Evolutionary conservation across 1,284 basidiomycete species (phyloP).

Genomic region (Ceratorhiza oryzae-sativae): DNA sequence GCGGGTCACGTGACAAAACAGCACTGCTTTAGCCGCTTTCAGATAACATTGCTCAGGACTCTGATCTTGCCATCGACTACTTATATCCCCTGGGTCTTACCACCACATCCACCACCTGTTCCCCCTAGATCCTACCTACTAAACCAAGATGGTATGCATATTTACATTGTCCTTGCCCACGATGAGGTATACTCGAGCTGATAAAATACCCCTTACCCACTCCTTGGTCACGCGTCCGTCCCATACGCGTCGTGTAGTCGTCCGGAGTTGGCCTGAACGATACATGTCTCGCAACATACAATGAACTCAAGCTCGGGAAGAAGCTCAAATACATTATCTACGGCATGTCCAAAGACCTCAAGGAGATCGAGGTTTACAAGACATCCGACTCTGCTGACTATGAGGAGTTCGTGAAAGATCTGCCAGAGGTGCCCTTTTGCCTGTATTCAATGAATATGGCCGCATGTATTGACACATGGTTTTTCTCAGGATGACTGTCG

Average conservation of each 20-base stretch:
- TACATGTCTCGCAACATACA: slow-evolving; percentile 23
- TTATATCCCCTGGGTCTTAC: slow-evolving; percentile 9
- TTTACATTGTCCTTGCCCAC: background rate
- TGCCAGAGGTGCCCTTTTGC: slow-evolving; percentile 65
- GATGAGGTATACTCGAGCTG: background rate
- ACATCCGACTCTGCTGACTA: slow-evolving; percentile 61
- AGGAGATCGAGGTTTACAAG: slow-evolving; percentile 40
- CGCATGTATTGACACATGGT: background rate
- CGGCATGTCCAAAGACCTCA: slow-evolving; percentile 14
- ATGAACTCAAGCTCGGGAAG: slow-evolving; percentile 42
- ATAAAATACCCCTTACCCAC: slow-evolving; percentile 34
- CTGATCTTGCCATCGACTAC: slow-evolving; percentile 23
- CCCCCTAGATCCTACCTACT: slow-evolving; percentile 7
- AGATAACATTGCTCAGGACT: slow-evolving; percentile 2
- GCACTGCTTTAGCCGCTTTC: slow-evolving; percentile 3
- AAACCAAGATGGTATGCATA: slow-evolving; percentile 25
- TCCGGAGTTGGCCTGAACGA: slow-evolving; percentile 40
- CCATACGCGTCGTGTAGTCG: slow-evolving; percentile 21
- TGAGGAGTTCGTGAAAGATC: slow-evolving; percentile 77
- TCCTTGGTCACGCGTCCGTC: background rate
- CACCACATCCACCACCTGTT: slow-evolving; percentile 10
- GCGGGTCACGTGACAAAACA: slow-evolving; percentile 23
- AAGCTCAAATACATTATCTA: slow-evolving; percentile 41
- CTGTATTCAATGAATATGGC: background rate
- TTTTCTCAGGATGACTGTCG: slow-evolving; percentile 62